Conservation (phyloP, 192 early-diverging fungal species). For the Entrophospora sp. region DNA sequence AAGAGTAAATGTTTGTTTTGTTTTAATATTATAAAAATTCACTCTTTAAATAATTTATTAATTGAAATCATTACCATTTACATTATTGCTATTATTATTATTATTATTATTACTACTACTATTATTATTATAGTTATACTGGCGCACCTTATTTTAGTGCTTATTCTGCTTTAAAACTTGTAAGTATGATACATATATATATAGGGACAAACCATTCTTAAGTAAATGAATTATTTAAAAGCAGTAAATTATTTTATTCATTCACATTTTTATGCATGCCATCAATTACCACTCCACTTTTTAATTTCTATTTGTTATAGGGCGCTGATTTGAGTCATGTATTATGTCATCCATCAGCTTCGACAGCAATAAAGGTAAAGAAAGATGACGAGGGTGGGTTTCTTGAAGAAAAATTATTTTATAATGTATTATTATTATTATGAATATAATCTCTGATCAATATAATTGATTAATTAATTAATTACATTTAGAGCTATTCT, state of each 20-base stretch:
- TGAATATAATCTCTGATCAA: neutral
- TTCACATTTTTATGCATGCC: constrained; percentile 1
- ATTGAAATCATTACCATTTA: neutral
- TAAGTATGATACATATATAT: constrained; percentile 25
- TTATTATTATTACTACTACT: neutral
- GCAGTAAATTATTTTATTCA: neutral
- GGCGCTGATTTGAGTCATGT: constrained; percentile 83
- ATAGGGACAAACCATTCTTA: neutral
- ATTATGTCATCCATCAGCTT: constrained; percentile 76
- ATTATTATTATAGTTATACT: constrained; percentile 53
- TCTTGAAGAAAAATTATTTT: neutral
- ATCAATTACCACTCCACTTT: neutral
- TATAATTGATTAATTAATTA: neutral
- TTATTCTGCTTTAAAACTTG: constrained; percentile 60
- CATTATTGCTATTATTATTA: neutral
- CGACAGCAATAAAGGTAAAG: constrained; percentile 64
- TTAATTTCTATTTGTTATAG: constrained; percentile 26
- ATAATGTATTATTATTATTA: neutral
- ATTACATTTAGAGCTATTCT: constrained; percentile 33
- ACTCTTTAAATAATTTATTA: neutral
- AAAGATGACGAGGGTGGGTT: too few relatives aligned
- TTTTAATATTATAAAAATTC: neutral
- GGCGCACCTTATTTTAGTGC: constrained; percentile 90
- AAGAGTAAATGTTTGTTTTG: constrained; percentile 49
- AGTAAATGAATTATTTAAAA: neutral